Evolutionary conservation across 1,139 yeast genomes (phyloP), one percentile per base, ranked within the genome.

Genomic region (Sugiyamaella pinicola): DNA sequence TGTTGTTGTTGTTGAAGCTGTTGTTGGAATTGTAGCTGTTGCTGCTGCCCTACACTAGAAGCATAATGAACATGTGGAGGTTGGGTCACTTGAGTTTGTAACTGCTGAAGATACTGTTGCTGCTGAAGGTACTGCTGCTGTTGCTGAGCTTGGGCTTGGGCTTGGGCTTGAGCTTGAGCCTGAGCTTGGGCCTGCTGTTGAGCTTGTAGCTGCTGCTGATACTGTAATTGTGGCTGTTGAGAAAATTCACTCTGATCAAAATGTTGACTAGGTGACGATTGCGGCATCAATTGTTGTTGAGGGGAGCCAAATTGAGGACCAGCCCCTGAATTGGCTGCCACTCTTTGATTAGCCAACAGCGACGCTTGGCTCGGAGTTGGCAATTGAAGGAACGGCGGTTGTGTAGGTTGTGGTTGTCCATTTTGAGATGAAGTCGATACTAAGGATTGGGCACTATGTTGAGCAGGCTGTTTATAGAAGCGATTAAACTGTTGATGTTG

Each of bases 361-460:
- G 64, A 60, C 12, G 64, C 58, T 49, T 62, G 66, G 33, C 63
- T 57, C 12, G 66, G 64, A 18, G 64, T 54, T 7, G 67, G 67
- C 53, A 63, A 47, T 49, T 63, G 67, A 28, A 63, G 55, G 42
- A 57, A 59, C 5, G 65, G 62, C 13, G 61, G 53, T 31, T 31
- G 35, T 3, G 35, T 6, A 37, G 47, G 53, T 13, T 39, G 55
- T 22, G 40, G 53, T 12, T 31, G 42, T 3, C 37, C 31, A 19
- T 38, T 38, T 22, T 51, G 60, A 29, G 61, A 57, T 21, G 54
- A 52, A 42, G 43, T 56, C 12, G 62, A 58, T 7, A 50, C 63
- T 47, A 59, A 39, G 12, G 61, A 58, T 28, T 58, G 61, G 15
- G 61, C 54, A 29, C 61, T 57, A 51, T 57, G 61, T 21, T 54